Conservation (phyloP, 352 stramenopile species). For the Pythium sukuiense region DNA sequence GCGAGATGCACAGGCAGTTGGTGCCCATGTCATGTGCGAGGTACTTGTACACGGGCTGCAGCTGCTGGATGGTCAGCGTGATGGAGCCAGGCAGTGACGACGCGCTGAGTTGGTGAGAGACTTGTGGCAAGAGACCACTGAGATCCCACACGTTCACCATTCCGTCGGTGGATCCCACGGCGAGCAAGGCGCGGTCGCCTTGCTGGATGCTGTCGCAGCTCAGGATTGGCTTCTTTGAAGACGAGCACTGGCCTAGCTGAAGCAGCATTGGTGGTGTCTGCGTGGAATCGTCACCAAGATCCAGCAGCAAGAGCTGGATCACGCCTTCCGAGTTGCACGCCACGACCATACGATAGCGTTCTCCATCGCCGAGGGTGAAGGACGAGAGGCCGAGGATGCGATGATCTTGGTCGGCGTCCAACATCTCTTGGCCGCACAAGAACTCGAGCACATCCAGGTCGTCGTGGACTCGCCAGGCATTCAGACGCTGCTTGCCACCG, state of each 20-base stretch:
- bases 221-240: constrained; percentile 81
- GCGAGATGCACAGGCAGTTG: constrained; percentile 64
- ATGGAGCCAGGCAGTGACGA: background rate
- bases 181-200: constrained; percentile 43
- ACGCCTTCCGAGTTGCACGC: constrained; percentile 79
- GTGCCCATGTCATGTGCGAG: constrained; percentile 83
- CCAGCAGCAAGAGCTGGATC: constrained; percentile 61
- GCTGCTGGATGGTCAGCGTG: constrained; percentile 21
- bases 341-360: constrained; percentile 51
- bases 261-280: constrained; percentile 11
- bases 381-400: constrained; percentile 76
- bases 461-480: constrained; percentile 61
- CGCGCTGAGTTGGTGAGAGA: background rate
- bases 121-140: constrained; percentile 15
- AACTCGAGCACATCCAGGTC: constrained; percentile 45
- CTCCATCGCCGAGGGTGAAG: constrained; percentile 35
- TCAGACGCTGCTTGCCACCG: constrained; percentile 81
- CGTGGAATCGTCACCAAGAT: constrained; percentile 35
- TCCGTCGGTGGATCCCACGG: constrained; percentile 81
- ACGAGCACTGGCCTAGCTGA: constrained; percentile 54
- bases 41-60: constrained; percentile 55
- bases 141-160: constrained; percentile 79
- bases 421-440: constrained; percentile 61
- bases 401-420: constrained; percentile 69
- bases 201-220: constrained; percentile 55